Evolutionary conservation across 2,329 filamentous ascomycete genomes (phyloP).

Genomic region (Alternaria sp.): DNA sequence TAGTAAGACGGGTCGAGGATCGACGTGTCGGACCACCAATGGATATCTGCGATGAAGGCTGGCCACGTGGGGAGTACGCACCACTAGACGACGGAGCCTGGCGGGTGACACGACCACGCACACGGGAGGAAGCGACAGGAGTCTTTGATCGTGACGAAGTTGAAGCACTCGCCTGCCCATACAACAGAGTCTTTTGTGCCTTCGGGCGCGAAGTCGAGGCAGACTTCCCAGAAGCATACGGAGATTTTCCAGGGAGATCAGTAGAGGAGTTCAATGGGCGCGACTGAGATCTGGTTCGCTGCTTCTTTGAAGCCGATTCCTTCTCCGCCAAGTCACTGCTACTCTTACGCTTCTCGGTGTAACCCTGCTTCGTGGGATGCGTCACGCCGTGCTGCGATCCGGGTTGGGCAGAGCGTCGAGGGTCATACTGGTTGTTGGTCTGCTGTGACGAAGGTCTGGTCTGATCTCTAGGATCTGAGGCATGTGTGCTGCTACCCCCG

Average conservation of each 20-base stretch:
- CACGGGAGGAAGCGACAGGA: not conserved
- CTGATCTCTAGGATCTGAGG: not conserved
- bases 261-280: not conserved
- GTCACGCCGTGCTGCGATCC: not conserved
- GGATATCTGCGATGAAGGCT: not conserved
- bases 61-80: not conserved
- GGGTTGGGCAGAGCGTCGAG: not conserved
- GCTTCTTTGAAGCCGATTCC: conserved; percentile 13
- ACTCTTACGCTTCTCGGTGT: conserved; percentile 19
- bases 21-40: not conserved
- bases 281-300: conserved; percentile 3
- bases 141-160: not conserved
- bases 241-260: not conserved
- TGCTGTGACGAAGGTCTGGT: not conserved
- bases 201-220: not conserved
- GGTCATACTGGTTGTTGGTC: not conserved
- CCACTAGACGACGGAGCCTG: not conserved
- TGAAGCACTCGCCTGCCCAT: not conserved
- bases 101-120: not conserved
- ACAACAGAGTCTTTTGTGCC: not conserved
- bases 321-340: not conserved
- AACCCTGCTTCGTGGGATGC: not conserved
- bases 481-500: not conserved
- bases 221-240: not conserved
- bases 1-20: conserved; percentile 6